Percentiles rank a stretch among this genome's conserved stretches.
Evolutionary conservation across 805 yeast species (phyloP).

Genomic region (Kregervanrija pseudodelftensis): DNA sequence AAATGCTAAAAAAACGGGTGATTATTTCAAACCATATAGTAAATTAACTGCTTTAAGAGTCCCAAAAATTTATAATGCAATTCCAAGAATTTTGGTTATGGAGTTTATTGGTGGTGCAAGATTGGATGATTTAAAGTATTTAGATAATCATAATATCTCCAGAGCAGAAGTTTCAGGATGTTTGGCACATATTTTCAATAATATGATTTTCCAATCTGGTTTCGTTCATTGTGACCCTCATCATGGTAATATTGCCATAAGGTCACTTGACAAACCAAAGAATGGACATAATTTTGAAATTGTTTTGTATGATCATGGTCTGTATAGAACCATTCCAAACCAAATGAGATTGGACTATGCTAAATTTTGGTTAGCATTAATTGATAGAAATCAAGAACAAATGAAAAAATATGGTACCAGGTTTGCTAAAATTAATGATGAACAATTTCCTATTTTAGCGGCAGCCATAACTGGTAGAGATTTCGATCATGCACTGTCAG

Average conservation of each 20-base stretch:
- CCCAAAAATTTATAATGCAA: constrained; percentile 64
- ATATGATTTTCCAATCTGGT: constrained; percentile 90
- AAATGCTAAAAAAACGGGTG: constrained; percentile 66
- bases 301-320: constrained; percentile 88
- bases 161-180: constrained; percentile 77
- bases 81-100: constrained; percentile 74
- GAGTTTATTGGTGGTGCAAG: constrained; percentile 79
- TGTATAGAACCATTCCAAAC: constrained; percentile 77
- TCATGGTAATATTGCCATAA: constrained; percentile 90
- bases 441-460: constrained; percentile 76
- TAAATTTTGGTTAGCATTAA: constrained; percentile 83
- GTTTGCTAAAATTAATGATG: constrained; percentile 73
- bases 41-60: constrained; percentile 68
- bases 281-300: constrained; percentile 77
- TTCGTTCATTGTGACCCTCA: constrained; percentile 98
- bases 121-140: constrained; percentile 64
- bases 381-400: constrained; percentile 56
- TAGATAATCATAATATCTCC: constrained; percentile 58
- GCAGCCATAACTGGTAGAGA: constrained; percentile 96
- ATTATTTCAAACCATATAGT: constrained; percentile 52
- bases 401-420: constrained; percentile 71
- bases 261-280: constrained; percentile 31
- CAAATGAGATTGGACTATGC: constrained; percentile 78
- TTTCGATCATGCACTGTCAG: constrained; percentile 62
- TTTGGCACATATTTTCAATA: constrained; percentile 83